Base-by-base conservation (phyloP, 148 eudicot genomes). In the Chenopodium album region DNA sequence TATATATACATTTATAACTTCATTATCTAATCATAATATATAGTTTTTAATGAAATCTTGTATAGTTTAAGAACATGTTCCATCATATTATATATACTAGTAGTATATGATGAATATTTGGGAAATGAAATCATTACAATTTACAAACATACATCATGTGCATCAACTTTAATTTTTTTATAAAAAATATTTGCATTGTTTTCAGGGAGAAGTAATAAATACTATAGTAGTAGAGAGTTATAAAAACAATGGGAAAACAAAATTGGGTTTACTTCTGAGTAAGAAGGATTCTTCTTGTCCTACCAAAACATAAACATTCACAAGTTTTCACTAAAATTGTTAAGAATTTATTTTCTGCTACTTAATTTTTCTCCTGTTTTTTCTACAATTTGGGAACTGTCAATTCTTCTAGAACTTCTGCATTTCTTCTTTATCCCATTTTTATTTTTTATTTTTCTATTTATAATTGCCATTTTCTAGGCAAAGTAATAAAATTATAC, bases 191-290 rank as follows among this genome's bases (percentile, higher is more conserved):
- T 54, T 74, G 82, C 87, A 85, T 85, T 81, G 84, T 85, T 85
- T 85, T 81, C 82, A 85, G 87, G 84, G 69, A 81, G 54, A 3
- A 10, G 56, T 78, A 81, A 78, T 81, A 66, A 48, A 52, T 74
- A 56, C 62, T 76, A 47, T 20, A 67, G 31, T 50, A 68, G 4
- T 50, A 68, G 4, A 54, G 26, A 34, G 28, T 67, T 26, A 31
- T 62, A 63, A 83, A 75, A 41, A 77, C 65, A 85, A 69, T 72
- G 81, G 75, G 37, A 31, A 71, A 71, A 84, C 66, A 78, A 47
- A 73, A 52, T 59, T 63, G 54, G 37, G 54, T 50, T 77, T 71
- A 83, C 6, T 80, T 76, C 22, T 62, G 6, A 79, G 80, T 31
- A 29, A 22, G 66, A 76, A 76, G 80, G 79, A 76, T 80, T 81